Conservation (phyloP, 345 rosid species). For the Salix udensis region DNA sequence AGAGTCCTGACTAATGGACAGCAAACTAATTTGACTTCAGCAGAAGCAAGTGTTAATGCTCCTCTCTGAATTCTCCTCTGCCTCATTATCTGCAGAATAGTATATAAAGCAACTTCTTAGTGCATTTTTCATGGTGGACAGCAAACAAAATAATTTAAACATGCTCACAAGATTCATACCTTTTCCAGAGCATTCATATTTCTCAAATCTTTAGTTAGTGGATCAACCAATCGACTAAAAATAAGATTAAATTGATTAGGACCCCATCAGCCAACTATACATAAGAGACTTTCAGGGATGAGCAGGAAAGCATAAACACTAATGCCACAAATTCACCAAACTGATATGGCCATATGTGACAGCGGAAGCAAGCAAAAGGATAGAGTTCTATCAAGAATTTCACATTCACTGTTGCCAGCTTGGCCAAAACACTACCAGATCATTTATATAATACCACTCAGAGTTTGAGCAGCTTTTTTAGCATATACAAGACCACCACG, state of each 20-base stretch:
- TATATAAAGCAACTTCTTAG: slow-evolving; percentile 7
- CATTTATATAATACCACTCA: too few relatives aligned
- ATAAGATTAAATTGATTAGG: slow-evolving; percentile 12
- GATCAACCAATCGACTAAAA: slow-evolving; percentile 82
- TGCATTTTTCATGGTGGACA: slow-evolving; percentile 1
- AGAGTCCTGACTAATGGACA: neutral
- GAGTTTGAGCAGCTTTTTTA: too few relatives aligned
- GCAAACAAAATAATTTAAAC: slow-evolving; percentile 9
- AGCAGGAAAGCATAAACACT: too few relatives aligned
- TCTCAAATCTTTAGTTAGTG: slow-evolving; percentile 81
- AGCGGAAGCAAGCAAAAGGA: too few relatives aligned
- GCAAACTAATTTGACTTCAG: slow-evolving; percentile 94
- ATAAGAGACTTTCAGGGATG: too few relatives aligned
- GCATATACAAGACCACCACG: too few relatives aligned
- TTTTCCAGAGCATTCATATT: slow-evolving; percentile 93
- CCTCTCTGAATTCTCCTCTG: slow-evolving; percentile 88
- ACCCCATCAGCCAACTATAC: too few relatives aligned
- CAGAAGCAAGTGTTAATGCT: slow-evolving; percentile 97
- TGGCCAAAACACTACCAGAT: too few relatives aligned
- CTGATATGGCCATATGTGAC: too few relatives aligned
- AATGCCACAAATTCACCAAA: too few relatives aligned
- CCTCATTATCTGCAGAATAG: slow-evolving; percentile 80
- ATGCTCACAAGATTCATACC: slow-evolving; percentile 36
- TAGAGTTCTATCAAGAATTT: too few relatives aligned
- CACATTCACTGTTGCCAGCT: too few relatives aligned